A percentile compares a stretch with the other conserved stretches of the same genome.
Evolutionary conservation across 1,139 yeast species (phyloP).

Genomic region (Geotrichum restrictum): DNA sequence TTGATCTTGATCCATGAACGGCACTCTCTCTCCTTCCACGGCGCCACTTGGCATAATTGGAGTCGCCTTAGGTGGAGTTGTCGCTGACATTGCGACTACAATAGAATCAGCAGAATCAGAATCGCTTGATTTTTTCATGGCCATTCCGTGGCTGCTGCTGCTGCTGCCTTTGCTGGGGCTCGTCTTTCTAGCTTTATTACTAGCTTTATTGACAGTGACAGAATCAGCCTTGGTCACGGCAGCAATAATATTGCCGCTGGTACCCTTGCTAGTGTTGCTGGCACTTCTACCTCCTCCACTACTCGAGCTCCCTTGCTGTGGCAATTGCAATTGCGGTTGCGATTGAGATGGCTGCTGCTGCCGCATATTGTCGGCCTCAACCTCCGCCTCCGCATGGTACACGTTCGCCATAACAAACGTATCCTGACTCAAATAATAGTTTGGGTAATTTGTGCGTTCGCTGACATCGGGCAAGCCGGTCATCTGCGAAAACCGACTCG

Average conservation of each 20-base stretch:
- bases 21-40: too few relatives aligned
- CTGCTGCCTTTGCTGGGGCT: too few relatives aligned
- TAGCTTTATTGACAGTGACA: too few relatives aligned
- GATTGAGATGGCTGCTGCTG: not conserved
- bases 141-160: not conserved
- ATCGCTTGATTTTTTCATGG: not conserved
- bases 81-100: not conserved
- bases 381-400: constrained; percentile 7
- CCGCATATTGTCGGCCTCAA: not conserved
- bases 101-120: too few relatives aligned
- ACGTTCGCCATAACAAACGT: constrained; percentile 7
- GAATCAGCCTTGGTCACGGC: not conserved
- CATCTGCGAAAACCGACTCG: not conserved
- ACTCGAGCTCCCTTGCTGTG: not conserved
- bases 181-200: too few relatives aligned
- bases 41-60: too few relatives aligned
- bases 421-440: constrained; percentile 8
- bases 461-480: constrained; percentile 8
- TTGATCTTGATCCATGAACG: too few relatives aligned
- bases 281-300: not conserved
- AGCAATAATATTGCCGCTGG: not conserved
- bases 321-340: not conserved
- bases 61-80: not conserved
- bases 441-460: constrained; percentile 7
- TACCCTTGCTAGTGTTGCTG: not conserved